These are phyloP conservation scores for Digitaria exilis DNA, from an alignment of 202 grass and related monocot genomes.

Conservation along the genomic window DNA sequence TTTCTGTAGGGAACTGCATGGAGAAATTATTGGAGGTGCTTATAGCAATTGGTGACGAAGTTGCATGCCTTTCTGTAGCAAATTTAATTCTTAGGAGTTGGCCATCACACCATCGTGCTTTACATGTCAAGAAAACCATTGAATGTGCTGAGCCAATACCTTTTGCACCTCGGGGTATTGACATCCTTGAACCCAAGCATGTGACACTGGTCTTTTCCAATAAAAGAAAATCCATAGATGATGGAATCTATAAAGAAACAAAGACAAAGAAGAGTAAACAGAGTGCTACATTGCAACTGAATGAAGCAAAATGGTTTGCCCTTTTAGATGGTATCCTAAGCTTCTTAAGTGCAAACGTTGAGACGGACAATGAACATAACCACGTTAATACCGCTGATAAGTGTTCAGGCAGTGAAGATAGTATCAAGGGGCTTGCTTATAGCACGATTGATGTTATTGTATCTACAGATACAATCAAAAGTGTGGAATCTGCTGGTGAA, in stretches of 20 bases:
- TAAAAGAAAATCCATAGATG: conserved; percentile 73
- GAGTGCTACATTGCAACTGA: conserved; percentile 64
- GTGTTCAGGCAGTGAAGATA: conserved; percentile 38
- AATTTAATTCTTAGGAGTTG: conserved; percentile 81
- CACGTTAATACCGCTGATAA: conserved; percentile 19
- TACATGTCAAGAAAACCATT: conserved; percentile 85
- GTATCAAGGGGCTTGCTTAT: conserved; percentile 40
- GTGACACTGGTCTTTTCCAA: conserved; percentile 68
- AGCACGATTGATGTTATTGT: conserved; percentile 59
- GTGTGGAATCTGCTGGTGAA: conserved; percentile 44
- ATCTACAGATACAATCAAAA: conserved; percentile 44
- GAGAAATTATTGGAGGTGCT: conserved; percentile 96
- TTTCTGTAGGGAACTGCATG: conserved; percentile 88
- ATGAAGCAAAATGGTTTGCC: conserved; percentile 69
- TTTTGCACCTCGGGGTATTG: conserved; percentile 75
- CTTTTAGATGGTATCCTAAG: conserved; percentile 66
- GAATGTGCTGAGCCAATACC: conserved; percentile 63
- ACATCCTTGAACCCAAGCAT: conserved; percentile 86
- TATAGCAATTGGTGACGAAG: conserved; percentile 90
- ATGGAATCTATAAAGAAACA: conserved; percentile 46
- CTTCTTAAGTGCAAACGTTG: conserved; percentile 46
- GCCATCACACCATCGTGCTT: conserved; percentile 94
- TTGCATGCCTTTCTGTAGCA: conserved; percentile 77
- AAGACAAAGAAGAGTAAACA: conserved; percentile 54
- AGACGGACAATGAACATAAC: conserved; percentile 36